These are phyloP conservation scores for Persicaria maculosa DNA, from an alignment of 148 eudicot genomes.

Conservation along the genomic window DNA sequence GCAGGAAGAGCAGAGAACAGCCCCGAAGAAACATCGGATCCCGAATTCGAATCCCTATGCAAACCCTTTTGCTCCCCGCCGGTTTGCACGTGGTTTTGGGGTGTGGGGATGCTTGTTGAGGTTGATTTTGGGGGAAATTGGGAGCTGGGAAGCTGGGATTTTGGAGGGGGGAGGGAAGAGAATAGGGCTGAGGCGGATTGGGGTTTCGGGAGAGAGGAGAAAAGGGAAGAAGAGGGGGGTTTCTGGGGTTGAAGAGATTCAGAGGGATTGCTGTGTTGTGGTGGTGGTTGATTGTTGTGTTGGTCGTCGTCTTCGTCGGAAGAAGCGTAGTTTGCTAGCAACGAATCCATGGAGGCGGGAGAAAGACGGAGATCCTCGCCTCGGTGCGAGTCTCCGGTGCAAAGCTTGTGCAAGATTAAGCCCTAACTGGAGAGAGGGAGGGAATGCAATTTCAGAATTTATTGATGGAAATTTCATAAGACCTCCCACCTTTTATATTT, in stretches of 20 bases:
- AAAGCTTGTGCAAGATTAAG: neutral
- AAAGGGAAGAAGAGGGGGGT: conserved; percentile 25
- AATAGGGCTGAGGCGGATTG: conserved; percentile 31
- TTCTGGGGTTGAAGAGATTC: conserved; percentile 6
- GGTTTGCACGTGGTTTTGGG: conserved; percentile 13
- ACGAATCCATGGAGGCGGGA: conserved; percentile 42
- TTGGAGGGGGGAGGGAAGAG: conserved; percentile 27
- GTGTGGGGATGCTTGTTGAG: neutral
- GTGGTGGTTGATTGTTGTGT: conserved; percentile 11
- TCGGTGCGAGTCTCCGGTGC: neutral
- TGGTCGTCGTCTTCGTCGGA: conserved; percentile 53
- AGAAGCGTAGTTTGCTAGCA: conserved; percentile 53
- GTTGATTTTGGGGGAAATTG: conserved; percentile 9
- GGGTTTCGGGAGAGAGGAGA: conserved; percentile 46
- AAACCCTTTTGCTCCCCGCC: neutral
- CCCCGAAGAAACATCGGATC: conserved; percentile 17
- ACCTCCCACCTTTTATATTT: too few relatives aligned
- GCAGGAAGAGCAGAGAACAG: conserved; percentile 45
- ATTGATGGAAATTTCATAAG: too few relatives aligned
- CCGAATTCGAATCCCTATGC: neutral
- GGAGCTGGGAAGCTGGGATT: conserved; percentile 11
- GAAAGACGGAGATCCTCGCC: neutral
- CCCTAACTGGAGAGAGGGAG: too few relatives aligned
- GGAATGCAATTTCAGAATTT: too few relatives aligned
- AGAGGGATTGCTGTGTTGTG: conserved; percentile 2